Conservation (phyloP, 768 basidiomycete genomes). For the Mycena metata region DNA sequence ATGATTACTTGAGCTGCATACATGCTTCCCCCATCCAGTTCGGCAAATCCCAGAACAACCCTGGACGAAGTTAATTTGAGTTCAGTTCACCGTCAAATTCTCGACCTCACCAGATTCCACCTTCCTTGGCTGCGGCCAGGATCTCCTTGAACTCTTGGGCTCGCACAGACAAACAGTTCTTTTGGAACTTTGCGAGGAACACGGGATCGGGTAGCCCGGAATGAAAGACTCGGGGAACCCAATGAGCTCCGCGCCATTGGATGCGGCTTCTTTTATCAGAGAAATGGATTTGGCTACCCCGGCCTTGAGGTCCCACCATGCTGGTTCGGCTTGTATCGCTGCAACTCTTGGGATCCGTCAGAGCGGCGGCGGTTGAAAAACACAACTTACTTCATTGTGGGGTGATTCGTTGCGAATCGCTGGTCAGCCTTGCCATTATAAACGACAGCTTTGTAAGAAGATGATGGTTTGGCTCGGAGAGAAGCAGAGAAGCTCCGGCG, state of each 20-base stretch:
- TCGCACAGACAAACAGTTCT: conserved; percentile 29
- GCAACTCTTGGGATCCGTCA: conserved; percentile 27
- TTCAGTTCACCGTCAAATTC: neutral
- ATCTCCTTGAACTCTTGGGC: conserved; percentile 36
- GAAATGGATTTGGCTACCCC: conserved; percentile 33
- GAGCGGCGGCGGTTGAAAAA: too few relatives aligned
- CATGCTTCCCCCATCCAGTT: conserved; percentile 37
- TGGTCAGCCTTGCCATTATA: too few relatives aligned
- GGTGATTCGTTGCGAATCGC: too few relatives aligned
- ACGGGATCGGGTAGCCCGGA: conserved; percentile 37
- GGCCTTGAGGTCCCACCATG: conserved; percentile 37
- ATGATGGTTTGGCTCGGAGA: too few relatives aligned
- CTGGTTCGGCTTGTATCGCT: conserved; percentile 40
- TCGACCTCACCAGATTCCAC: conserved; percentile 34
- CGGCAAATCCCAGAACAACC: conserved; percentile 38
- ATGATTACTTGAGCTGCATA: conserved; percentile 38
- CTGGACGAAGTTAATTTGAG: conserved; percentile 15
- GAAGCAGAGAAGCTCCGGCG: too few relatives aligned
- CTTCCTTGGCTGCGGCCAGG: conserved; percentile 28
- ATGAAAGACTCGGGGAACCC: conserved; percentile 43
- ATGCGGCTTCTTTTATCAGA: conserved; percentile 36
- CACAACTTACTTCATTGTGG: too few relatives aligned
- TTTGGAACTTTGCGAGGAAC: conserved; percentile 34
- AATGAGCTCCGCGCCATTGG: conserved; percentile 39
- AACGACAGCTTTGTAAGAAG: too few relatives aligned